Evolutionary conservation across 2,329 filamentous ascomycete genomes (phyloP), one percentile per base, ranked within the genome.

Genomic region (Trichophyton rubrum): DNA sequence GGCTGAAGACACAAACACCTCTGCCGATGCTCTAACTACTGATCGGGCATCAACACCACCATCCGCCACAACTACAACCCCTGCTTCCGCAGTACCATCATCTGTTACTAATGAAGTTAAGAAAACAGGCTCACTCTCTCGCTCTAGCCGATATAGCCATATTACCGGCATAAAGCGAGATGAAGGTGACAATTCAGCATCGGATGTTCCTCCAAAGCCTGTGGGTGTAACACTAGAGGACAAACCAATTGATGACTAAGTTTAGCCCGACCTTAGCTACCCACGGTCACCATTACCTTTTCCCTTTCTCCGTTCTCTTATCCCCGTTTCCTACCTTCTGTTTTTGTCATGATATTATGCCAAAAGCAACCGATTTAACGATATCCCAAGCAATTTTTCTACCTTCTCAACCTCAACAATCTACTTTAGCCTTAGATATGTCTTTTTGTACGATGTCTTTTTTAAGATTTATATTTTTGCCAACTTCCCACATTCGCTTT

Each of bases 241-340:
- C 71, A 85, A 82, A 73, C 85, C 87, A n/a, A 89, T 90, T 85
- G 85, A 89, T 74, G 85, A 89, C 73, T 88, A 68, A 64, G 53
- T 53, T 27, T 53, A 53, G 49, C 24, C 24, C 9, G 49, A 53
- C n/a, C 27, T 53, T 30, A n/a, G 17, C 20, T 35, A 47, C 7
- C 20, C 38, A 7, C 13, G 8, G n/a, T 17, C n/a, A 27, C 17
- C 5, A 22, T 40, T 17, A 13, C n/a, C 27, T 22, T 33, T 30
- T 2, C 51, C 17, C n/a, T 53, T 55, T 53, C 17, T 22, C 17
- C 27, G 53, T 55, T 59, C 35, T n/a, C 33, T 57, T 17, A 24
- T 53, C 6, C 22, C 20, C 33, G 22, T 27, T 56, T 41, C 40
- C 15, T 57, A 17, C 13, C 20, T 57, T 41, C 30, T 43, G 33